Conservation (phyloP, 345 rosid genomes). For the Sisymbrium irio region DNA sequence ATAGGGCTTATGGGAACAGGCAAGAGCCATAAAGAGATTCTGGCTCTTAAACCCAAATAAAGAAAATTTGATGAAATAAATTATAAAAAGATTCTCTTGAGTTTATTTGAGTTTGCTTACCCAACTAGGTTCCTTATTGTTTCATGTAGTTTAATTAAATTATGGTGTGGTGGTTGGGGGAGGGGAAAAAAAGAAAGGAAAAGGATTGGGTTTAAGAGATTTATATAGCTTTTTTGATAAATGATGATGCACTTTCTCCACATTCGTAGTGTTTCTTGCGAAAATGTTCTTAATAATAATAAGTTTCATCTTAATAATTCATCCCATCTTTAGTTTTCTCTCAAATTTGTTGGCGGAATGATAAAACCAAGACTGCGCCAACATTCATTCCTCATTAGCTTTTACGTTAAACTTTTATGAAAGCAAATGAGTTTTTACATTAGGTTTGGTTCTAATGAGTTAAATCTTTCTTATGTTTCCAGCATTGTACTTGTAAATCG, state of each 20-base stretch:
- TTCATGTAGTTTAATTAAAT: conserved; percentile 27
- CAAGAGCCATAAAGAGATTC: conserved; percentile 32
- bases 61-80: neutral
- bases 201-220: conserved; percentile 14
- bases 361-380: neutral
- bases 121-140: conserved; percentile 26
- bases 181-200: neutral
- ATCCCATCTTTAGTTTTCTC: neutral
- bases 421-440: neutral
- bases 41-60: conserved; percentile 16
- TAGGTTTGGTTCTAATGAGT: neutral
- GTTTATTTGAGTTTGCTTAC: conserved; percentile 32
- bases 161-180: conserved; percentile 38
- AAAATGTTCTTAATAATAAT: neutral
- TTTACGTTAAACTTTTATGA: too few species aligned
- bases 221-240: conserved; percentile 21
- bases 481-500: too few species aligned
- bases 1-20: conserved; percentile 24
- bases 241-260: conserved; percentile 34
- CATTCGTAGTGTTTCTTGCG: conserved; percentile 22
- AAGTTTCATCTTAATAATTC: neutral
- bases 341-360: neutral
- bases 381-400: neutral
- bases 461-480: too few species aligned
- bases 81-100: conserved; percentile 3